Evolutionary conservation across 2,329 filamentous ascomycete genomes (phyloP).

Genomic region (Aspergillus pseudotamarii): DNA sequence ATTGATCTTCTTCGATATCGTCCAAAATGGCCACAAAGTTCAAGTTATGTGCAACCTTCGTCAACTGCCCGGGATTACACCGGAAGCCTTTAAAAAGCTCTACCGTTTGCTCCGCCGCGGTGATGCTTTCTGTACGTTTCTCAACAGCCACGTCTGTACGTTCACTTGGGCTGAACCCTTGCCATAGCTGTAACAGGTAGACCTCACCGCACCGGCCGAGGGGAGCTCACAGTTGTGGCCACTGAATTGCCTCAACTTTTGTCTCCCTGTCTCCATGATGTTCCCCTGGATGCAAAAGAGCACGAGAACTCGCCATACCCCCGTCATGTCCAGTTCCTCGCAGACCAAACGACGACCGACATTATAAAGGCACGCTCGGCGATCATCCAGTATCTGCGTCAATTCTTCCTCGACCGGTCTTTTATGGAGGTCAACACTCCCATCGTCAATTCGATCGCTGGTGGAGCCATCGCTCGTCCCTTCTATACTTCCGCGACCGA

Average conservation of each 20-base stretch:
- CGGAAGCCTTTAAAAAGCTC: slow-evolving; percentile 60
- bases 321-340: slow-evolving; percentile 84
- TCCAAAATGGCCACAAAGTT: slow-evolving; percentile 70
- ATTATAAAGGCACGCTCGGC: slow-evolving; percentile 73
- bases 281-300: slow-evolving; percentile 72
- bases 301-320: slow-evolving; percentile 72
- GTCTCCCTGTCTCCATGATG: slow-evolving; percentile 75
- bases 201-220: slow-evolving; percentile 69
- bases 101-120: slow-evolving; percentile 72
- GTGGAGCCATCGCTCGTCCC: slow-evolving; percentile 84
- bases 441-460: slow-evolving; percentile 77
- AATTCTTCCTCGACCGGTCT: slow-evolving; percentile 69
- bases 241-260: slow-evolving; percentile 70
- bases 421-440: slow-evolving; percentile 93
- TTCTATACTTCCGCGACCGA: slow-evolving; percentile 81
- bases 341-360: slow-evolving; percentile 69
- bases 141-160: slow-evolving; percentile 12
- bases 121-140: slow-evolving; percentile 75
- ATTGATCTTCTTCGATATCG: slow-evolving; percentile 81
- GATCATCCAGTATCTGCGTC: slow-evolving; percentile 73
- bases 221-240: slow-evolving; percentile 74
- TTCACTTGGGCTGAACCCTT: slow-evolving; percentile 17
- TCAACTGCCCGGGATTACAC: slow-evolving; percentile 38
- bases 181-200: slow-evolving; percentile 67
- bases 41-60: slow-evolving; percentile 76